Conservation (phyloP, 805 yeast genomes). For the Pichia sporocuriosa region DNA sequence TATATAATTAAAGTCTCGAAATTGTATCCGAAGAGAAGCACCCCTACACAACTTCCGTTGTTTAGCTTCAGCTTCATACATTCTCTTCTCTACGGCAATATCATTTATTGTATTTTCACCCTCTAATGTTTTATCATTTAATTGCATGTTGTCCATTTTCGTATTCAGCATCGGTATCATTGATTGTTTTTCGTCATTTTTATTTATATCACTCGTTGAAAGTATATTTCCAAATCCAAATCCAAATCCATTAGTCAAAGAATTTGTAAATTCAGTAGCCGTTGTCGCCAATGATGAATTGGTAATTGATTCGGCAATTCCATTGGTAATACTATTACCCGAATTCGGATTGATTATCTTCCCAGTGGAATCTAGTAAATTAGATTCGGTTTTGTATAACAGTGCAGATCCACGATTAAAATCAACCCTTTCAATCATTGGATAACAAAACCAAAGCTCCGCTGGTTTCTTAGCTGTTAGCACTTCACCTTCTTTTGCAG, state of each 20-base stretch:
- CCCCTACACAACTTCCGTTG: constrained; percentile 20
- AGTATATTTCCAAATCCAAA: constrained; percentile 1
- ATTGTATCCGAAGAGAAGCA: constrained; percentile 60
- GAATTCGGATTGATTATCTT: background rate
- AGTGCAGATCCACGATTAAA: constrained; percentile 49
- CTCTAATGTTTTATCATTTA: background rate
- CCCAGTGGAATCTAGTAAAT: background rate
- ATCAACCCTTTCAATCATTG: constrained; percentile 62
- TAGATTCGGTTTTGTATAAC: constrained; percentile 8
- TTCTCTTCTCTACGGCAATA: constrained; percentile 6
- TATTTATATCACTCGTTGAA: no score
- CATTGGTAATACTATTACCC: constrained; percentile 1
- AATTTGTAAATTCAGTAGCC: constrained; percentile 18
- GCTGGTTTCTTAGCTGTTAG: constrained; percentile 24
- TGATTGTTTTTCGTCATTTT: background rate
- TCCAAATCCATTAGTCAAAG: constrained; percentile 9
- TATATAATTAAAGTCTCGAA: constrained; percentile 79
- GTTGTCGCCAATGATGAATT: constrained; percentile 3
- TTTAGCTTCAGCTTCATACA: constrained; percentile 9
- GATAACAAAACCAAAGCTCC: constrained; percentile 91
- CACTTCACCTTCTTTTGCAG: constrained; percentile 1
- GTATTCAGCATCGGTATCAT: background rate
- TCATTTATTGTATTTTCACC: background rate
- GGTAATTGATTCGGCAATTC: constrained; percentile 1
- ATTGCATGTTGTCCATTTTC: no score